Base-by-base conservation (phyloP, 495 filamentous ascomycete genomes). In the Sabuloglossum arenarium region DNA sequence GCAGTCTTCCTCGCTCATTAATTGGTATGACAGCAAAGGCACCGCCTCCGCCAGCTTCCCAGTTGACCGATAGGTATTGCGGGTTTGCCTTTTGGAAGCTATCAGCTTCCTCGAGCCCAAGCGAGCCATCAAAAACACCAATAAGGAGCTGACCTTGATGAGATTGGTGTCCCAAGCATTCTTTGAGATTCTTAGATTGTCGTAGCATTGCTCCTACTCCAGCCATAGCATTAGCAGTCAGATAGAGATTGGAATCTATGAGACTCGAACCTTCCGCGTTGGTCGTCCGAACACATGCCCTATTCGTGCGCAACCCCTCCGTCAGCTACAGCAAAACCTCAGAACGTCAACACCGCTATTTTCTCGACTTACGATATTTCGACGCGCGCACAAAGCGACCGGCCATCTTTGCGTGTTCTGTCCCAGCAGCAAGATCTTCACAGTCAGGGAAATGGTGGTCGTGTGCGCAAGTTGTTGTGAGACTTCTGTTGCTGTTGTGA, bases 101-200 rank as follows among this genome's bases (percentile, higher is more conserved):
- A 61, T 72, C 53, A 72, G 66, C 59, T 49, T 49, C 25, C 39
- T 24, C 52, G 11, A 56, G 14, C n/a, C 53, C 6, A 6, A 28
- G 58, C 19, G 50, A 23, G 21, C 19, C 39, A 31, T 55, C 56
- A 25, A 50, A 11, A 31, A 23, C 21, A 52, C n/a, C 39, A 34
- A 9, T 4, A 39, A 27, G 19, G 30, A 23, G 59, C 75, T 60
- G 61, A 91, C 89, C 78, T 97, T 97, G 69, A 97, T 75, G 54
- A 98, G 75, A 70, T 98, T 98, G 67, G 86, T 95, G 70, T 98
- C 91, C 90, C 91, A 98, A 54, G 93, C 90, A 80, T 98, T 98
- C 68, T 80, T 81, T 59, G 90, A 95, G 68, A 98, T 84, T 59
- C 79, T 77, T 62, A 97, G 75, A 67, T 97, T 97, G 73, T 98